Conservation (phyloP, 768 basidiomycete genomes). For the Tephrocybe sp. region DNA sequence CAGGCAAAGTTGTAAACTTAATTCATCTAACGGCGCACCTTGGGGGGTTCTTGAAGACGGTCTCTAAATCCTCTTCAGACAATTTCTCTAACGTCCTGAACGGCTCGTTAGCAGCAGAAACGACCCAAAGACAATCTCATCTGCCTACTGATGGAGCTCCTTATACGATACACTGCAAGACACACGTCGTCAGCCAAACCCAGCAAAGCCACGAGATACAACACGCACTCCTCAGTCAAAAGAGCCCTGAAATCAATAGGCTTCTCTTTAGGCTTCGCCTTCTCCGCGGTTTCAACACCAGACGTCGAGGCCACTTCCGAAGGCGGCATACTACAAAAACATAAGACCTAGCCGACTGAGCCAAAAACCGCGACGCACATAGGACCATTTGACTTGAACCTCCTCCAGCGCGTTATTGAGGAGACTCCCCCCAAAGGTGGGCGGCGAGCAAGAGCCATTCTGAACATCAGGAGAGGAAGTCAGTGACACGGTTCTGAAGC, state of each 20-base stretch:
- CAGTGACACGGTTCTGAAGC: background rate
- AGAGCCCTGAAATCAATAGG: background rate
- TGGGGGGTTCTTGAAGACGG: constrained; percentile 12
- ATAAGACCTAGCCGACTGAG: background rate
- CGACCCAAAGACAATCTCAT: no score
- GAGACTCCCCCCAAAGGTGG: constrained; percentile 12
- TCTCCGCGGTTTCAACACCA: background rate
- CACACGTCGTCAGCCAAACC: background rate
- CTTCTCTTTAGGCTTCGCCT: background rate
- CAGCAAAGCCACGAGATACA: background rate
- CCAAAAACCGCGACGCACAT: constrained; percentile 4
- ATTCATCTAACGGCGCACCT: constrained; percentile 7
- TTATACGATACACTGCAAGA: constrained; percentile 1
- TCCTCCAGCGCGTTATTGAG: constrained; percentile 16
- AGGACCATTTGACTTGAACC: constrained; percentile 9
- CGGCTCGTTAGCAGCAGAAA: background rate
- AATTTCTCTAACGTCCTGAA: constrained; percentile 7
- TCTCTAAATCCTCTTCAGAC: constrained; percentile 11
- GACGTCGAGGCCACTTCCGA: background rate
- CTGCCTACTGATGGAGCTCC: constrained; percentile 9
- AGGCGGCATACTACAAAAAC: constrained; percentile 3
- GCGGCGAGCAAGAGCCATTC: constrained; percentile 17
- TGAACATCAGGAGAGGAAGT: constrained; percentile 13
- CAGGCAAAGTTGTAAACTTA: background rate
- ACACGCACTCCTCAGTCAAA: constrained; percentile 9